These are phyloP conservation scores for Ramichloridium luteum DNA, from an alignment of 2,329 filamentous ascomycete species.

Conservation along the genomic window DNA sequence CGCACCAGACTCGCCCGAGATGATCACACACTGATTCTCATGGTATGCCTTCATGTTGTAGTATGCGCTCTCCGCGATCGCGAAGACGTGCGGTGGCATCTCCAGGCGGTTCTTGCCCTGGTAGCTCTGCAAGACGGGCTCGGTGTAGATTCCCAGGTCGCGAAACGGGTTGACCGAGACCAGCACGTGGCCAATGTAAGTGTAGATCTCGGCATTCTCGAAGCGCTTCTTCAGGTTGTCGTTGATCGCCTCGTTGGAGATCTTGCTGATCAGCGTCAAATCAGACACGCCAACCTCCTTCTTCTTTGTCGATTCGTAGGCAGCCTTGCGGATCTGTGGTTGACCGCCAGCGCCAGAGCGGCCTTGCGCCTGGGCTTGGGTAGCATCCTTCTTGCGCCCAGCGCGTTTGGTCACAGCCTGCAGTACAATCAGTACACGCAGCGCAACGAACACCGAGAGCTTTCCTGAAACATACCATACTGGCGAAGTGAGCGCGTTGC, in stretches of 20 bases:
- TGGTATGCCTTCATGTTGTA: constrained; percentile 99
- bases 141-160: constrained; percentile 92
- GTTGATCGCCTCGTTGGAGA: constrained; percentile 98
- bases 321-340: constrained; percentile 81
- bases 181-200: constrained; percentile 98
- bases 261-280: constrained; percentile 93
- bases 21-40: constrained; percentile 98
- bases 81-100: constrained; percentile 78
- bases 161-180: constrained; percentile 98
- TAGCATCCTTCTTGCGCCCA: constrained; percentile 44
- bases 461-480: no score
- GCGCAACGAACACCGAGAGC: no score
- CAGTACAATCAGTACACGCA: background rate
- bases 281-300: constrained; percentile 98
- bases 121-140: constrained; percentile 84
- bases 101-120: constrained; percentile 94
- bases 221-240: constrained; percentile 98
- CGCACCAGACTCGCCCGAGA: constrained; percentile 93
- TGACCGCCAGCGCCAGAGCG: constrained; percentile 35
- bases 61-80: constrained; percentile 89
- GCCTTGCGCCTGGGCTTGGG: constrained; percentile 27
- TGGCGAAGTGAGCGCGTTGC: no score
- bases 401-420: constrained; percentile 47
- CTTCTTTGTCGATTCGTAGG: constrained; percentile 94
- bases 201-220: constrained; percentile 96